Evolutionary conservation across 768 basidiomycete species (phyloP), one percentile per base, ranked within the genome.

Genomic region (Rhizopogon vesiculosus): DNA sequence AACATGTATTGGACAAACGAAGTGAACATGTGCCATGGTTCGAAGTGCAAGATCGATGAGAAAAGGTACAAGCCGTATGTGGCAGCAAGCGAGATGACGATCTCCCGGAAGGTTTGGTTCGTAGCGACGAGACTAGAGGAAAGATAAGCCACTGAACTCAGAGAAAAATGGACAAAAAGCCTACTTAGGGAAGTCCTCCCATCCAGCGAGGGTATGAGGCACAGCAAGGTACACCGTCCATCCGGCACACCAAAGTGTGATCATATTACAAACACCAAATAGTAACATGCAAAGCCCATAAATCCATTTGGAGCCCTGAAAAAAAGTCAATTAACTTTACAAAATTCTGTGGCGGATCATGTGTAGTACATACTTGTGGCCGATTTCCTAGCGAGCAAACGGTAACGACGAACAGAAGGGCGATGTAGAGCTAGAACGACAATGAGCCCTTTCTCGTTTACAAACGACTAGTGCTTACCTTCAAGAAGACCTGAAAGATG

Each of bases 11-110:
- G 90, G 45, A 85, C 65, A 78, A 95, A 93, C 54, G 86, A 91
- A 12, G 95, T 96, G 72, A 98, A 81, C 84, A 98, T 89, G 78
- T 98, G 95, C 93, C 93, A 96, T 0, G 94, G 95, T 68, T 98
- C 95, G 39, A 93, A 72, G 63, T 95, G 91, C 74, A 98, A 84
- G 69, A 96, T 73, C 7, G 89, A 92, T 56, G 87, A 81, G 64
- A 96, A 72, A 65, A 97, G 79, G 78, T 93, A 98, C 59, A 93
- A 78, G 69, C 88, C 80, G 73, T 89, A 87, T 56, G 93, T 86
- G 64, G 85, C 80, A 59, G 84, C 72, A 55, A 95, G 75, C 50
- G 89, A 91, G 56, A 91, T 84, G 42, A 89, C 83, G 66, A 97
- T 94, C 62, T 94, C 87, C 58, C 88, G 84, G 66, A 95, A 82